These are phyloP conservation scores for Xylariales sp. DNA, from an alignment of 2,329 filamentous ascomycete genomes.

Conservation along the genomic window DNA sequence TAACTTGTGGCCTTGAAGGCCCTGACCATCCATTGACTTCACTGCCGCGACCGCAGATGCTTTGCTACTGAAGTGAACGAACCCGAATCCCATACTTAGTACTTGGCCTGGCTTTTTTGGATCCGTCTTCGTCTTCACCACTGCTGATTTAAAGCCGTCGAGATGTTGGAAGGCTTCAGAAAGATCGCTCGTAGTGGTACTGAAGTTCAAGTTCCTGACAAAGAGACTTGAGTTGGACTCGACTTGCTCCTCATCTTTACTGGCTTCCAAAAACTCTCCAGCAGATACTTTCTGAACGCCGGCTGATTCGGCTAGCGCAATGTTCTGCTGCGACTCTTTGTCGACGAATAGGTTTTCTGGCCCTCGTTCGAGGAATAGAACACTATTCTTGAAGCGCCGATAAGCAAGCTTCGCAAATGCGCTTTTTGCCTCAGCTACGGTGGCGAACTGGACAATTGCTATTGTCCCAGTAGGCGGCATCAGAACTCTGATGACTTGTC, in stretches of 20 bases:
- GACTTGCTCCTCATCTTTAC: slow-evolving; percentile 45
- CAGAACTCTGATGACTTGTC: slow-evolving; percentile 72
- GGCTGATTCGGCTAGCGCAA: slow-evolving; percentile 25
- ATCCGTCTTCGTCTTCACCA: slow-evolving; percentile 89
- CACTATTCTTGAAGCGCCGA: slow-evolving; percentile 82
- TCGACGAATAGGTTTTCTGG: slow-evolving; percentile 71
- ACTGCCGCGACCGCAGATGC: slow-evolving; percentile 74
- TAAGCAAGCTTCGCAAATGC: slow-evolving; percentile 86
- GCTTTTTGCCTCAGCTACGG: slow-evolving; percentile 71
- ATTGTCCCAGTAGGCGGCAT: slow-evolving; percentile 93
- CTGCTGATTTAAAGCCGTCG: slow-evolving; percentile 82
- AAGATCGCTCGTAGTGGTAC: slow-evolving; percentile 73
- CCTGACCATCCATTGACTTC: slow-evolving; percentile 80
- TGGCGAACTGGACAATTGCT: slow-evolving; percentile 84
- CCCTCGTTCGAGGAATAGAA: slow-evolving; percentile 90
- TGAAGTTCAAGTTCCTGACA: slow-evolving; percentile 90
- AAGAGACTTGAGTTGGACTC: slow-evolving; percentile 83
- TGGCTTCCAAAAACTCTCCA: slow-evolving; percentile 61
- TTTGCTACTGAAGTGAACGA: slow-evolving; percentile 80
- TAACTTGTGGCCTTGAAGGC: slow-evolving; percentile 82
- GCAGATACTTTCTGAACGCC: slow-evolving; percentile 60
- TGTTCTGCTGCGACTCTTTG: slow-evolving; percentile 25
- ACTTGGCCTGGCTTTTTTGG: slow-evolving; percentile 84
- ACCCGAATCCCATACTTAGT: slow-evolving; percentile 96
- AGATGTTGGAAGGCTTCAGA: slow-evolving; percentile 74